Evolutionary conservation across 176 grass and related monocot species (phyloP), one percentile per base, ranked within the genome.

Genomic region (Triticum timopheevii): DNA sequence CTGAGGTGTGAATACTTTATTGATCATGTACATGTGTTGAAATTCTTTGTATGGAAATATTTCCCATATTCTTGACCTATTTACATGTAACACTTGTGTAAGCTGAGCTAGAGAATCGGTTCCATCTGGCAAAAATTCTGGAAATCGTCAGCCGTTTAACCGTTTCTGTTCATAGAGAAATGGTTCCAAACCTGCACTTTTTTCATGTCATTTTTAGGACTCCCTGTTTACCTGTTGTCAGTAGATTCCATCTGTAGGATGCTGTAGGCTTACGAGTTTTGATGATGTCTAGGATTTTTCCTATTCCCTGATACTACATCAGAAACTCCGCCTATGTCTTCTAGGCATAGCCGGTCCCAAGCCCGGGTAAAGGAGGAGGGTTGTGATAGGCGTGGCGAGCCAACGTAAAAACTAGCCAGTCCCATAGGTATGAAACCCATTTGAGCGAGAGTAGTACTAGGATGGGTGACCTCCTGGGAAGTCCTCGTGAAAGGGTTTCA

Each of bases 1-100:
- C 92, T 99, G 47, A 99, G 97, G 97, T 99, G 82, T 74, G 65
- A 36, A 65, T 90, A 12, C 23, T 27, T 27, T 62, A 34, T 90
- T 52, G 58, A 67, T 82, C 35, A 70, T 81, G 61, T 58, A 72
- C 10, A 0, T 10, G 17, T 87, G 35, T 80, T 19, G 22, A 76
- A 81, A 45, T 30, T 90, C 23, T 36, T 33, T 69, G 2, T 63
- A 24, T 76, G 9, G 11, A 63, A 0, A 80, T 28, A 7, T 33
- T 76, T 36, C 8, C 30, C 7, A 61, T 31, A 20, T 67, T 59
- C 25, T 8, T 24, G 2, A 13, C 28, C 28, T 28, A 28, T 28
- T 28, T 28, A 62, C 11, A 39, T 35, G 25, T 36, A 68, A 77
- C 3, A 90, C 6, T 25, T 47, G 20, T 83, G 42, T 68, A 33